Evolutionary conservation across 2,329 filamentous ascomycete genomes (phyloP).

Genomic region (Annulohypoxylon truncatum): DNA sequence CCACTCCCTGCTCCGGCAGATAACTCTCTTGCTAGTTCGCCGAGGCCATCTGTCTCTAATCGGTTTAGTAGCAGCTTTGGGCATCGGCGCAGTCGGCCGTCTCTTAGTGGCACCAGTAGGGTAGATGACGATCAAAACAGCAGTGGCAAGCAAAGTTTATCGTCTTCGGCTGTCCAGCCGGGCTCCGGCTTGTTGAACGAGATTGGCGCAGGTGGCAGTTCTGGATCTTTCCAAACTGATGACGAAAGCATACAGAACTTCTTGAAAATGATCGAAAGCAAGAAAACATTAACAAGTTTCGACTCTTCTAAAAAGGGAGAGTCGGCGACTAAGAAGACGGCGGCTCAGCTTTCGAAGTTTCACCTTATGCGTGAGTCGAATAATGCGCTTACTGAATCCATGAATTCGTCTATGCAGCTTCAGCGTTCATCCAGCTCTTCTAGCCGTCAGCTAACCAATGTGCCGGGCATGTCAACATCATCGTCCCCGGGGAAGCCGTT

Average conservation of each 20-base stretch:
- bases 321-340: constrained; percentile 78
- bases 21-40: constrained; percentile 78
- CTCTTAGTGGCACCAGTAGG: constrained; percentile 78
- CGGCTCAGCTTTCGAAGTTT: constrained; percentile 84
- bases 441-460: constrained; percentile 68
- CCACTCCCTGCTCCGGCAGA: constrained; percentile 70
- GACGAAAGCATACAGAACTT: constrained; percentile 96
- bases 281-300: constrained; percentile 87
- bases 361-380: constrained; percentile 91
- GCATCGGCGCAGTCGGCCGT: constrained; percentile 81
- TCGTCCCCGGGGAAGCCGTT: constrained; percentile 92
- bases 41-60: constrained; percentile 80
- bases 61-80: constrained; percentile 96
- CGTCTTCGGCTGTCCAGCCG: constrained; percentile 76
- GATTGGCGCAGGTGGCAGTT: constrained; percentile 71
- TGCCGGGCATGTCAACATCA: constrained; percentile 80
- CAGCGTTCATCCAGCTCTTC: constrained; percentile 84
- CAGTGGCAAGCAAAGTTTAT: constrained; percentile 82
- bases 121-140: constrained; percentile 79
- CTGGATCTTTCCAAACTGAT: constrained; percentile 77
- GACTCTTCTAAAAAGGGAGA: constrained; percentile 75
- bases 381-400: constrained; percentile 88
- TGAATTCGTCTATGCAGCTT: constrained; percentile 88
- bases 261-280: constrained; percentile 85
- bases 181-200: constrained; percentile 84